phyloP scores from a whole-genome alignment of 768 basidiomycete species.

The Dacryopinax spathularia region DNA sequence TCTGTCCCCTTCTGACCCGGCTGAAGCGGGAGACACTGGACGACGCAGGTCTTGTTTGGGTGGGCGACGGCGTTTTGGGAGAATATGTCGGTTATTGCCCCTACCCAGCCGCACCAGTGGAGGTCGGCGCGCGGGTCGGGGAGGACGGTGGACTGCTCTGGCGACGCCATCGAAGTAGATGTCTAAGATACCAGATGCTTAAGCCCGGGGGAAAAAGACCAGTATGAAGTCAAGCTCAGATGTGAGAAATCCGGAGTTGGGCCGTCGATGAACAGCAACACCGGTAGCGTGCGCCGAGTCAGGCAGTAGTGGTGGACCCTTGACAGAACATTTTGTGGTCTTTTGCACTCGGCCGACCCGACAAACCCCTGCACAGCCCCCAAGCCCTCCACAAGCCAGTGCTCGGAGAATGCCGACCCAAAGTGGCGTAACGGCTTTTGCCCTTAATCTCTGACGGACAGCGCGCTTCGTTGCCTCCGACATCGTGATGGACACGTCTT shows the following conservation, averaged over 20 bases:
- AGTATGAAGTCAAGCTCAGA: no score
- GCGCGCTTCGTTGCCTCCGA: no score
- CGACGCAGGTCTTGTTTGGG: constrained; percentile 77
- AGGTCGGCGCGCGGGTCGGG: constrained; percentile 79
- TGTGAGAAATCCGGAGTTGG: no score
- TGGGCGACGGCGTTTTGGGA: constrained; percentile 64
- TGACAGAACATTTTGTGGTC: no score
- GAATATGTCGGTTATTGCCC: constrained; percentile 92
- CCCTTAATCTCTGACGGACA: background rate
- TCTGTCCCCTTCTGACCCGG: constrained; percentile 23
- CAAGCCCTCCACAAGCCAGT: background rate
- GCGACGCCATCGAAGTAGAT: constrained; percentile 67
- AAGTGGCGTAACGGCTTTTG: background rate
- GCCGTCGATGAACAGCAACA: no score
- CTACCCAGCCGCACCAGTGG: constrained; percentile 95
- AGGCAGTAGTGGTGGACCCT: no score
- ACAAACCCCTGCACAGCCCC: background rate
- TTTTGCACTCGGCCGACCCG: background rate
- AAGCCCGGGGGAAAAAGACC: no score
- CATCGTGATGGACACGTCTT: no score
- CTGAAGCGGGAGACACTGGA: constrained; percentile 51
- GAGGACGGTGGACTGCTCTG: constrained; percentile 49
- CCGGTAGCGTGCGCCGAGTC: no score
- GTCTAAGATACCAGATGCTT: no score
- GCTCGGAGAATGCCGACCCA: background rate